Conservation (phyloP, 768 basidiomycete species). For the Suillus subluteus region DNA sequence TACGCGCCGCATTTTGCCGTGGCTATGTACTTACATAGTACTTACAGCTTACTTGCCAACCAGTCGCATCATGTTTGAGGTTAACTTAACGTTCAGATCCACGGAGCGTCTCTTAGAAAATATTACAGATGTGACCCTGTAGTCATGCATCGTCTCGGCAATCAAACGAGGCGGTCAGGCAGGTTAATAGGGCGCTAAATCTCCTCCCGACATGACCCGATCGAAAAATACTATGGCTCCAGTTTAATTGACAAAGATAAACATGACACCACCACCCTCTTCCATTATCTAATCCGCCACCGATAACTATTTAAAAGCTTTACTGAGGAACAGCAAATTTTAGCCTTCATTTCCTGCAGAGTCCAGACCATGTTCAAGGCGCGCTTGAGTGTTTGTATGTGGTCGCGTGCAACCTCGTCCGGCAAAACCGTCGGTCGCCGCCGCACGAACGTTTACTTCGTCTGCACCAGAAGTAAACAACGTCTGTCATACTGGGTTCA, state of each 20-base stretch:
- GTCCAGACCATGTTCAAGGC: constrained; percentile 20
- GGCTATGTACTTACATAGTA: background rate
- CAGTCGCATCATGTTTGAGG: background rate
- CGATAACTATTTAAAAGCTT: constrained; percentile 1
- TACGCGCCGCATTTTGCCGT: background rate
- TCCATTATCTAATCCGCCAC: background rate
- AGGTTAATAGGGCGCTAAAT: background rate
- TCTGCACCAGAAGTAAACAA: constrained; percentile 39
- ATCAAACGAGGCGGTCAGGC: background rate
- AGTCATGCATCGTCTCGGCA: background rate
- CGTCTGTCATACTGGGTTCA: constrained; percentile 70
- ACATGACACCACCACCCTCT: background rate
- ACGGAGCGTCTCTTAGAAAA: background rate
- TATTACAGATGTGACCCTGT: background rate
- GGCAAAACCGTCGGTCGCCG: constrained; percentile 5
- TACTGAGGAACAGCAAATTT: background rate
- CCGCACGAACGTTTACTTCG: constrained; percentile 41
- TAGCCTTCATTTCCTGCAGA: background rate
- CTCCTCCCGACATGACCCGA: constrained; percentile 9
- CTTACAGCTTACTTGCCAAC: background rate
- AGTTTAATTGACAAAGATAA: background rate
- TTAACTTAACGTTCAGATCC: background rate
- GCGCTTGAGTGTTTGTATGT: constrained; percentile 14
- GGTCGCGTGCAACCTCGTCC: constrained; percentile 5
- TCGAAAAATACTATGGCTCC: background rate